Conservation (phyloP, 192 early-diverging fungal genomes). For the Pilobolus umbonatus region DNA sequence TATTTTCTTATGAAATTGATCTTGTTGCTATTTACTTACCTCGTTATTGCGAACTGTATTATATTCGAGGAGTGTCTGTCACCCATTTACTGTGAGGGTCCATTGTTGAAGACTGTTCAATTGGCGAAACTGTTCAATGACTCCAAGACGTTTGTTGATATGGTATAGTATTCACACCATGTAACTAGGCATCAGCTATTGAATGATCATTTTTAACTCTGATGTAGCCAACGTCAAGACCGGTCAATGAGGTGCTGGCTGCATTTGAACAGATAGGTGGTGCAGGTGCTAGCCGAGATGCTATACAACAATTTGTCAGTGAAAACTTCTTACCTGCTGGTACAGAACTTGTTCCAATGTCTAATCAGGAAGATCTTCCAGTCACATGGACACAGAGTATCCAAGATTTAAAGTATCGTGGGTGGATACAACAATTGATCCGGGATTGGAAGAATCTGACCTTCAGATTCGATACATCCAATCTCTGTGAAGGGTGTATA, state of each 20-base stretch:
- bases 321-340: constrained; percentile 54
- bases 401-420: constrained; percentile 38
- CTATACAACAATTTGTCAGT: constrained; percentile 46
- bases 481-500: constrained; percentile 51
- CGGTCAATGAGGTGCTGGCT: constrained; percentile 43
- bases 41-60: too few species aligned
- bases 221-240: constrained; percentile 52
- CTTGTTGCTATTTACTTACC: too few species aligned
- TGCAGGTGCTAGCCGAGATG: constrained; percentile 25
- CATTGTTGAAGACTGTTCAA: constrained; percentile 57
- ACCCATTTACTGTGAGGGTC: constrained; percentile 66
- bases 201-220: too few species aligned
- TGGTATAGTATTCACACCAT: constrained; percentile 11
- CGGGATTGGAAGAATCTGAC: constrained; percentile 58
- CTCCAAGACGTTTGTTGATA: constrained; percentile 74
- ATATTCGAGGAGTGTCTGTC: too few species aligned
- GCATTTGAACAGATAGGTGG: constrained; percentile 47
- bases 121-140: constrained; percentile 55
- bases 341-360: constrained; percentile 38
- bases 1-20: too few species aligned
- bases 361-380: constrained; percentile 30
- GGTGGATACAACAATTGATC: constrained; percentile 45
- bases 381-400: constrained; percentile 46
- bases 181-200: too few species aligned
- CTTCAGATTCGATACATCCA: constrained; percentile 44